These are phyloP conservation scores for Macrophomina phaseolina DNA, from an alignment of 2,329 filamentous ascomycete species.

Conservation along the genomic window DNA sequence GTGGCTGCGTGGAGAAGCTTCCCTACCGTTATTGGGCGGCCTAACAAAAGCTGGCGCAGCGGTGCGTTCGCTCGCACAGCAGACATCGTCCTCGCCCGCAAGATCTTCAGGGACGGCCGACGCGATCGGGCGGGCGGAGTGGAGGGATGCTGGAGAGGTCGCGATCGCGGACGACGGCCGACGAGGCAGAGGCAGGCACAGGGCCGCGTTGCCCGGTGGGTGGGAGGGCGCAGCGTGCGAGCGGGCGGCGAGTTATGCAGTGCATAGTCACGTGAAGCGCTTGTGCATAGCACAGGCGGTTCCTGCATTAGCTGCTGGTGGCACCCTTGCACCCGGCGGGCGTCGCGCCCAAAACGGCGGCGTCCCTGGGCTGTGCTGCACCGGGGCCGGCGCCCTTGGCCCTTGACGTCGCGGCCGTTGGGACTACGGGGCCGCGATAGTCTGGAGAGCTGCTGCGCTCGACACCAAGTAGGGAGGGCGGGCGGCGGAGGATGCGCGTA, in stretches of 20 bases:
- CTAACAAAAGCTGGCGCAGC: slow-evolving; percentile 13
- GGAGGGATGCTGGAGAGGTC: slow-evolving; percentile 4
- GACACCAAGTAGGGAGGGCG: slow-evolving; percentile 3
- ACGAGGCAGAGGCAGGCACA: background rate
- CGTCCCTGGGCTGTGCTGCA: background rate
- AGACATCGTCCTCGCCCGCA: background rate
- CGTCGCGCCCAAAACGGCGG: background rate
- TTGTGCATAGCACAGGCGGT: slow-evolving; percentile 13
- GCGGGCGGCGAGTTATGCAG: slow-evolving; percentile 3
- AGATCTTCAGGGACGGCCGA: slow-evolving; percentile 15
- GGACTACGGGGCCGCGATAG: background rate
- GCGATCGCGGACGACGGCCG: slow-evolving; percentile 9
- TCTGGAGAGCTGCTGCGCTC: background rate
- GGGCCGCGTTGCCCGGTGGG: background rate
- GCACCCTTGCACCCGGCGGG: slow-evolving; percentile 16
- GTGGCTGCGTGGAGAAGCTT: slow-evolving; percentile 1
- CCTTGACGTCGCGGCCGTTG: slow-evolving; percentile 8
- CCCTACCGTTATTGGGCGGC: slow-evolving; percentile 10
- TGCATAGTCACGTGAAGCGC: background rate
- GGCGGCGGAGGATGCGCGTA: slow-evolving; percentile 24
- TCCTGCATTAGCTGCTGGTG: slow-evolving; percentile 17
- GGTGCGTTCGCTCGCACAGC: background rate
- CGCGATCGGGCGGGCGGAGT: background rate
- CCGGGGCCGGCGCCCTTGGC: slow-evolving; percentile 1
- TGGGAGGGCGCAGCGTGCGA: background rate